Base-by-base conservation (phyloP, 1,139 yeast species). In the Yamadazyma dendronema region DNA sequence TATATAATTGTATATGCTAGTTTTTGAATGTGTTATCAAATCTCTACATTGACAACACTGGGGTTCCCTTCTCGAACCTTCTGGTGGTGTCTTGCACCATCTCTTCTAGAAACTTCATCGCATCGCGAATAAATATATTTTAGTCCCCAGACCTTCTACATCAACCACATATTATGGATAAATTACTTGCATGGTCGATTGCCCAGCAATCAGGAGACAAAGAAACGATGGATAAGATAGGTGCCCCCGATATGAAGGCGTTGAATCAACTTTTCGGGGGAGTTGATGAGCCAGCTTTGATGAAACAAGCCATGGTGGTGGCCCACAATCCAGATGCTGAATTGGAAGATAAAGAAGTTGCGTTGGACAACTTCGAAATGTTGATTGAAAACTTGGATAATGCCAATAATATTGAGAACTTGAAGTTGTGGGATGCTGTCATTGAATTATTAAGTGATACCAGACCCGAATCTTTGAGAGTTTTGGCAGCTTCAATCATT, bases 301-400 rank as follows among this genome's bases (percentile, higher is more conserved):
- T 89, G 97, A 79, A 72, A 49, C 83, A 85, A 49, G 77, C 87
- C 23, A 77, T 88, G 57, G 54, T 56, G 8, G 82, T 85, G 12
- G 79, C 86, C 6, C 57, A 63, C n/a, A 73, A 77, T 53, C 76
- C 79, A n/a, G 82, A 78, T 32, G 81, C 81, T 14, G 72, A 72
- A 3, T 53, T 76, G 23, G 92, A 83, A 34, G 74, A 75, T 52
- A 82, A 82, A 49, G 72, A 81, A 40, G 76, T 79, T 12, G 96
- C 97, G 0, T 74, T 90, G 43, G 97, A 92, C 46, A 88, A 89
- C 58, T 84, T 90, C 53, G 97, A 92, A 59, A 88, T 90, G 94
- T 71, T 92, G 41, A 84, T 92, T 42, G 98, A 92, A 57, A 89
- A 89, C 54, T 64, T 92, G 48, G 98, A 92, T 59, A 92, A 92